These are phyloP conservation scores for Hygrophorus russula DNA, from an alignment of 768 basidiomycete genomes.

Conservation along the genomic window DNA sequence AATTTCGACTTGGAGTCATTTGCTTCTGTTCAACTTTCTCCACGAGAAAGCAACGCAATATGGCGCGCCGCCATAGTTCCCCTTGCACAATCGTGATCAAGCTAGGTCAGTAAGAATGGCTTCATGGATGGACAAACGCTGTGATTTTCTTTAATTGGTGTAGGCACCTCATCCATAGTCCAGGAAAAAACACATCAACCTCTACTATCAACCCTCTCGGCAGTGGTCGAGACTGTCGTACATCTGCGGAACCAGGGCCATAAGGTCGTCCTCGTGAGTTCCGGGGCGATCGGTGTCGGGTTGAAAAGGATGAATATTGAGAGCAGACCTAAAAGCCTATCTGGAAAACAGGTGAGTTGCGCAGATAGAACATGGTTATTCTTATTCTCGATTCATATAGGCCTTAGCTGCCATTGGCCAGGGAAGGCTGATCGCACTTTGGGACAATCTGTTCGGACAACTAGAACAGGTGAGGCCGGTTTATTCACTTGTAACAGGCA, in stretches of 20 bases:
- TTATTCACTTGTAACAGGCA: too few species aligned
- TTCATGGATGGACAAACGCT: slow-evolving; percentile 5
- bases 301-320: slow-evolving; percentile 83
- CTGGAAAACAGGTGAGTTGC: slow-evolving; percentile 76
- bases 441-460: slow-evolving; percentile 26
- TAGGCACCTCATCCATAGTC: slow-evolving; percentile 94
- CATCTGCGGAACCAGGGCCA: slow-evolving; percentile 72
- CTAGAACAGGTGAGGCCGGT: slow-evolving; percentile 45
- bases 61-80: slow-evolving; percentile 15
- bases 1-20: too few species aligned
- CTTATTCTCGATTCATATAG: slow-evolving; percentile 27
- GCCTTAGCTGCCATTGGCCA: slow-evolving; percentile 96
- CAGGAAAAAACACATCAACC: slow-evolving; percentile 91
- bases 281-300: slow-evolving; percentile 96
- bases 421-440: slow-evolving; percentile 89
- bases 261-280: slow-evolving; percentile 90
- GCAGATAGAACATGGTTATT: background rate
- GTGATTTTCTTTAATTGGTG: slow-evolving; percentile 8
- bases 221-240: slow-evolving; percentile 85
- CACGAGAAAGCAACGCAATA: background rate
- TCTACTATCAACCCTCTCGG: slow-evolving; percentile 80
- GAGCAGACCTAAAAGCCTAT: slow-evolving; percentile 70
- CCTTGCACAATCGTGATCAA: slow-evolving; percentile 78
- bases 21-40: background rate
- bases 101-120: slow-evolving; percentile 39